phyloP scores from a whole-genome alignment of 176 grass and related monocot species.

The Puccinellia tenuiflora region DNA sequence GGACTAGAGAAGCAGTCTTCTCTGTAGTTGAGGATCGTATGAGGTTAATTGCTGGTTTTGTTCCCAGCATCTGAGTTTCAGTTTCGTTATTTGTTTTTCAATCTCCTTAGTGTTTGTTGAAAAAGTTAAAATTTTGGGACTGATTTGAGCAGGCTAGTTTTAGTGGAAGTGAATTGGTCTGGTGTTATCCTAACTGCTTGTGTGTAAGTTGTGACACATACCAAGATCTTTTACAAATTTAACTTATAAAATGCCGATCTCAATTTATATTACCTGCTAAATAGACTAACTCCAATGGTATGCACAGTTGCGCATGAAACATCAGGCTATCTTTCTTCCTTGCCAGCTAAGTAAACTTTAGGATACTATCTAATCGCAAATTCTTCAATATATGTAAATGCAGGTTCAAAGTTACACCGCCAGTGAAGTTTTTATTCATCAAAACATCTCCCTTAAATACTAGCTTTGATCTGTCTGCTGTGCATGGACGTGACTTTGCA shows the following conservation, averaged over 20 bases:
- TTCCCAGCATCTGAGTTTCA: not conserved
- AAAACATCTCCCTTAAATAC: not conserved
- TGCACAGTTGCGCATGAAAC: slow-evolving; percentile 3
- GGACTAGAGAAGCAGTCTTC: not conserved
- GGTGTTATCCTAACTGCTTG: not conserved
- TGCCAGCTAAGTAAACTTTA: not conserved
- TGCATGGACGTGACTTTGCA: slow-evolving; percentile 6
- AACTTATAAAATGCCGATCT: not conserved
- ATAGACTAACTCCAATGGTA: not conserved
- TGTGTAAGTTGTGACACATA: not conserved
- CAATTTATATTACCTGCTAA: not conserved
- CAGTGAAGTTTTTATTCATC: not conserved
- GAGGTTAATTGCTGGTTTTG: slow-evolving; percentile 4
- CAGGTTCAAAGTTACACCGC: slow-evolving; percentile 16
- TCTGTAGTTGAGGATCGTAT: not conserved
- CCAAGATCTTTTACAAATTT: slow-evolving; percentile 2
- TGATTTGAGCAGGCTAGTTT: slow-evolving; percentile 8
- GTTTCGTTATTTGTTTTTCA: not conserved
- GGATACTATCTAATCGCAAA: not conserved
- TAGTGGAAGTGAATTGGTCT: not conserved
- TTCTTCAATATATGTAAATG: slow-evolving; percentile 16
- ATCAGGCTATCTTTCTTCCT: slow-evolving; percentile 2
- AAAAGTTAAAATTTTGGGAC: not conserved
- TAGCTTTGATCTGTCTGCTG: slow-evolving; percentile 11
- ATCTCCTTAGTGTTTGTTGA: not conserved